A percentile compares a stretch with the other conserved stretches of the same genome.
Conservation (phyloP, 176 grass and related monocot genomes). For the Elaeis guineensis region DNA sequence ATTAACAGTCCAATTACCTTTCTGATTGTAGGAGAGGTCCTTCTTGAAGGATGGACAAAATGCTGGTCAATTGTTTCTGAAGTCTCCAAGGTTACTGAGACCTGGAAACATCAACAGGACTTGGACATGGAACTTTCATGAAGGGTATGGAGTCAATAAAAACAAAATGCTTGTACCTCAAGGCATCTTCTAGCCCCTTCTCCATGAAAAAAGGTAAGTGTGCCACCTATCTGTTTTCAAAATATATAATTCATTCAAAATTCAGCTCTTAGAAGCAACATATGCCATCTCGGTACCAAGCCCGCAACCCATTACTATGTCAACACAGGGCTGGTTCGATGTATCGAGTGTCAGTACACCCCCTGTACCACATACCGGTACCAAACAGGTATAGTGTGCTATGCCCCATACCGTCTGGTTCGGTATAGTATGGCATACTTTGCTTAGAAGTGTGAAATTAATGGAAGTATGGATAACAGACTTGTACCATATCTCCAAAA, state of each 20-base stretch:
- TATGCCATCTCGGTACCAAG: too few relatives aligned
- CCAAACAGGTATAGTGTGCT: too few relatives aligned
- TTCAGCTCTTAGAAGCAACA: neutral
- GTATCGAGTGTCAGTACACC: too few relatives aligned
- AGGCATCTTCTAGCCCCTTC: slow-evolving; percentile 59
- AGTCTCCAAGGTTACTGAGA: slow-evolving; percentile 82
- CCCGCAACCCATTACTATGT: too few relatives aligned
- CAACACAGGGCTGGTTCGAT: too few relatives aligned
- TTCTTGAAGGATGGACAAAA: slow-evolving; percentile 92
- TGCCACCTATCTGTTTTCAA: slow-evolving; percentile 69
- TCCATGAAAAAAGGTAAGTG: slow-evolving; percentile 82
- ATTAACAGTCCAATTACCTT: slow-evolving; percentile 39
- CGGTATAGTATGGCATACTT: neutral
- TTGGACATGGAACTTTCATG: neutral
- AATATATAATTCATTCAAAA: slow-evolving; percentile 18
- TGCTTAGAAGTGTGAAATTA: slow-evolving; percentile 2
- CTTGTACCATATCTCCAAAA: slow-evolving; percentile 88
- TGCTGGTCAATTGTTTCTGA: slow-evolving; percentile 79
- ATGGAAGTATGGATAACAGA: neutral
- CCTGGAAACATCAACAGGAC: slow-evolving; percentile 23
- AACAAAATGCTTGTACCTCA: slow-evolving; percentile 44
- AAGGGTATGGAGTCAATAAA: slow-evolving; percentile 14
- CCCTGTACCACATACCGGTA: too few relatives aligned
- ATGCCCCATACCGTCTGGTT: too few relatives aligned
- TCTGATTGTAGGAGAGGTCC: slow-evolving; percentile 71